Base-by-base conservation (phyloP, 2,329 filamentous ascomycete genomes). In the Cytospora leucostoma region DNA sequence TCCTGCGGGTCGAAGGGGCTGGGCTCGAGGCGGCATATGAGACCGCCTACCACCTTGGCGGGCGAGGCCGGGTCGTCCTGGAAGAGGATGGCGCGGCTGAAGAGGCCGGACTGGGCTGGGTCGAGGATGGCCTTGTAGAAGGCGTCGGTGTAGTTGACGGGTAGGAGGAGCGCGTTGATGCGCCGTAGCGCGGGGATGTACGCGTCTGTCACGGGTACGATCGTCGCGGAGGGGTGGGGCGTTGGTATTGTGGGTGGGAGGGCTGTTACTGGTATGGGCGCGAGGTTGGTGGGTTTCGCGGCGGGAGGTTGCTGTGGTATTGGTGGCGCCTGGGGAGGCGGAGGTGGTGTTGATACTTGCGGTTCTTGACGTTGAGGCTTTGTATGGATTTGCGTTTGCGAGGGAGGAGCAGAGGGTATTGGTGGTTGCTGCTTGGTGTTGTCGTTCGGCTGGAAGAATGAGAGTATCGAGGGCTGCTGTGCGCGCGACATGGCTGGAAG, bases 131-230 rank as follows among this genome's bases (percentile, higher is more conserved):
- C 78, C 59, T 78, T 74, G 79, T 88, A 90, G 76, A 89, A 89
- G 55, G 79, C 78, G 71, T 89, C 86, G 3, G 84, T 81, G 72
- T 89, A 90, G 72, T 78, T 77, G 64, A 89, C 84, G 56, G 84
- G 85, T 1, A 90, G 83, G 59, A 89, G 81, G 57, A 89, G 81
- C 52, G 84, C 77, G 74, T 88, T 88, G 74, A 90, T 87, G 69
- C 86, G 83, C 47, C 84, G 84, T 7, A 90, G 79, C 52, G 84
- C 79, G 62, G 82, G 76, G 62, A 88, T 74, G 73, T 89, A 84
- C 53, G 76, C 70, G 52, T 78, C 74, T 1, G 77, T 74, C 59
- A 88, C 75, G 59, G 77, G 76, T 7, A 81, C 79, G 70, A 89
- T 84, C 63, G 75, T 74, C 21, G 84, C 84, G 71, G 84, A 78